Evolutionary conservation across 2,329 filamentous ascomycete species (phyloP).

Genomic region (Acarospora socialis): DNA sequence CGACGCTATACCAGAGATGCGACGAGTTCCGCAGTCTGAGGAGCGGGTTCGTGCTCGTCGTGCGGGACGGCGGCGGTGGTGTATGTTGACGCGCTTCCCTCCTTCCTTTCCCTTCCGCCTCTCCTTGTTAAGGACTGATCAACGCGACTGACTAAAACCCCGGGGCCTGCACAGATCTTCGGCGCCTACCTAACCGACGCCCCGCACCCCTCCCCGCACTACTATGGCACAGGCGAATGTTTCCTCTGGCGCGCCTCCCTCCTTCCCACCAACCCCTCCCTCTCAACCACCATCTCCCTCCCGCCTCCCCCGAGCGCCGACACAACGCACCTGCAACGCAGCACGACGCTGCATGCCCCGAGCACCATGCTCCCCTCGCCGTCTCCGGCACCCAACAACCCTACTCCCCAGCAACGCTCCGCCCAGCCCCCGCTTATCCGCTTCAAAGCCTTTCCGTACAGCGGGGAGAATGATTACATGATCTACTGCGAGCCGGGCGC

Average conservation of each 20-base stretch:
- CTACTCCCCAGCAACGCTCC: slow-evolving; percentile 28
- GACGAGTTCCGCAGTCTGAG: slow-evolving; percentile 51
- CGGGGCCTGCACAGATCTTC: slow-evolving; percentile 41
- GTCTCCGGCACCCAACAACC: slow-evolving; percentile 22
- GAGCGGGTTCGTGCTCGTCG: slow-evolving; percentile 79
- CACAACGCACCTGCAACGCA: slow-evolving; percentile 45
- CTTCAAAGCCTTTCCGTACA: slow-evolving; percentile 96
- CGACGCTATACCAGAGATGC: slow-evolving; percentile 72
- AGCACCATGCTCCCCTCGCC: slow-evolving; percentile 13
- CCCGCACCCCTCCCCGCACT: slow-evolving; percentile 66
- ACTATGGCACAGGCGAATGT: slow-evolving; percentile 93
- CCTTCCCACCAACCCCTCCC: slow-evolving; percentile 30
- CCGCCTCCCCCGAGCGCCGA: slow-evolving; percentile 58
- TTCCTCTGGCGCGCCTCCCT: slow-evolving; percentile 73
- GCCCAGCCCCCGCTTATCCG: slow-evolving; percentile 59
- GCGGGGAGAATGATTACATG: slow-evolving; percentile 90
- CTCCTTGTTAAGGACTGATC: slow-evolving; percentile 4
- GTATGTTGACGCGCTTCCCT: slow-evolving; percentile 34
- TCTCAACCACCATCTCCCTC: slow-evolving; percentile 29
- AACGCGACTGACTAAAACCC: not conserved
- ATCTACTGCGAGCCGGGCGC: slow-evolving; percentile 82
- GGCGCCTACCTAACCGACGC: slow-evolving; percentile 88
- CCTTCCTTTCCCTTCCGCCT: not conserved
- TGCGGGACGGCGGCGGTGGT: slow-evolving; percentile 61
- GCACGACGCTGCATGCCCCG: slow-evolving; percentile 39